Base-by-base conservation (phyloP, 1,284 basidiomycete genomes). In the Ceratobasidium sp. region DNA sequence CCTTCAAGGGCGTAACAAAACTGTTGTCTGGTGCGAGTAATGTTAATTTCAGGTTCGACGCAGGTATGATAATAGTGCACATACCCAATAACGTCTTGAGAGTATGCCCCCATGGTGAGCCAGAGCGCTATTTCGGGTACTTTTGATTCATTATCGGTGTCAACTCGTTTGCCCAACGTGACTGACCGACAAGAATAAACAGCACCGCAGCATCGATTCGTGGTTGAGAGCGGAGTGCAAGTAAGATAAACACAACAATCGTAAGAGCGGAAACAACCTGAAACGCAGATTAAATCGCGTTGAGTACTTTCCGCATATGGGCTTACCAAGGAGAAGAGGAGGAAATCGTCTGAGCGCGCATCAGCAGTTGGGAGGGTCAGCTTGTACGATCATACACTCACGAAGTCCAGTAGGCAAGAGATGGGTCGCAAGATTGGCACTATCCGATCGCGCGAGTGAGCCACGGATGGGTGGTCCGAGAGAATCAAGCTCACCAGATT, bases 31-130 rank as follows among this genome's bases (percentile, higher is more conserved):
- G 21, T 6, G 6, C 23, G 25, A 62, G 44, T 12, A 28, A n/a
- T 9, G 7, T 48, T 16, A 7, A 40, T 7, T 25, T 60, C 2
- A 25, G 28, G 23, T 5, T 59, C 40, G 6, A 82, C 82, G 21
- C 36, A 89, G 78, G 21, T 7, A 79, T 77, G 77, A 87, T 90
- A 23, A 23, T 28, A 92, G 77, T 92, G 88, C 0, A 83, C 78
- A 74, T 80, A 78, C 6, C 89, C 88, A 72, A 91, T 87, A 61
- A 91, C 83, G 79, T 92, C 90, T 53, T 90, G 53, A 7, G 66
- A 58, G 33, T 69, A 69, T 33, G 66, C 66, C 5, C 66, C 66
- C 66, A 69, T 69, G 25, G 66, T 59, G 16, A 69, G 66, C 66
- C 66, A 69, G 5, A 69, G 54, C 3, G 30, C 66, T 69, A 28